These are phyloP conservation scores for Pseudognaphalium luteoalbum DNA, from an alignment of 129 eudicot genomes.

Conservation along the genomic window DNA sequence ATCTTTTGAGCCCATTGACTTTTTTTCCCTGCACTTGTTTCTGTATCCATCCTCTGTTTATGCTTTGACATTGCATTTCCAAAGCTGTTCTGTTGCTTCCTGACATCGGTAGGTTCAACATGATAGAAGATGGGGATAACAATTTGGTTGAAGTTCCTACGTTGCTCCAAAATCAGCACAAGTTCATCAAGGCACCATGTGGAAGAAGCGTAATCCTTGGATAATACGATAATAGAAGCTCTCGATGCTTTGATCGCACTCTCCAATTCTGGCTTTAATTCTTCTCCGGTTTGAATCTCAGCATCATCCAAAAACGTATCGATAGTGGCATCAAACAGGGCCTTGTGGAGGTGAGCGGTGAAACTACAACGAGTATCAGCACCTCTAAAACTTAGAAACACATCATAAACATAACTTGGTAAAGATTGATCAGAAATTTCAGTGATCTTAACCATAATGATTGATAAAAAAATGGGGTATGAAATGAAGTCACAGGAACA, in stretches of 20 bases:
- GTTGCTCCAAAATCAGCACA: slow-evolving; percentile 19
- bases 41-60: slow-evolving; percentile 6
- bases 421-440: slow-evolving; percentile 3
- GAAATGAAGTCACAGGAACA: too few species aligned
- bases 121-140: slow-evolving; percentile 26
- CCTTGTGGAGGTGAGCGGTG: slow-evolving; percentile 23
- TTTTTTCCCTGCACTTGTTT: too few species aligned
- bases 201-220: slow-evolving; percentile 14
- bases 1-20: too few species aligned
- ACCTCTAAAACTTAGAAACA: slow-evolving; percentile 24
- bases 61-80: slow-evolving; percentile 1
- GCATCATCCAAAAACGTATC: slow-evolving; percentile 27
- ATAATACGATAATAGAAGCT: slow-evolving; percentile 16
- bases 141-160: background rate
- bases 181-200: slow-evolving; percentile 29
- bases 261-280: slow-evolving; percentile 20
- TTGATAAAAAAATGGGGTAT: too few species aligned
- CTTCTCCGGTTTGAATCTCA: slow-evolving; percentile 19
- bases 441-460: slow-evolving; percentile 14
- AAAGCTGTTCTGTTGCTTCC: slow-evolving; percentile 13
- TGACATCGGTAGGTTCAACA: slow-evolving; percentile 18
- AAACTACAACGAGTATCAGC: slow-evolving; percentile 16
- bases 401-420: background rate
- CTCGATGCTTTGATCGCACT: slow-evolving; percentile 17
- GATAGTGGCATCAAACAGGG: slow-evolving; percentile 8